Conservation (phyloP, 768 basidiomycete genomes). For the Mycena polygramma region DNA sequence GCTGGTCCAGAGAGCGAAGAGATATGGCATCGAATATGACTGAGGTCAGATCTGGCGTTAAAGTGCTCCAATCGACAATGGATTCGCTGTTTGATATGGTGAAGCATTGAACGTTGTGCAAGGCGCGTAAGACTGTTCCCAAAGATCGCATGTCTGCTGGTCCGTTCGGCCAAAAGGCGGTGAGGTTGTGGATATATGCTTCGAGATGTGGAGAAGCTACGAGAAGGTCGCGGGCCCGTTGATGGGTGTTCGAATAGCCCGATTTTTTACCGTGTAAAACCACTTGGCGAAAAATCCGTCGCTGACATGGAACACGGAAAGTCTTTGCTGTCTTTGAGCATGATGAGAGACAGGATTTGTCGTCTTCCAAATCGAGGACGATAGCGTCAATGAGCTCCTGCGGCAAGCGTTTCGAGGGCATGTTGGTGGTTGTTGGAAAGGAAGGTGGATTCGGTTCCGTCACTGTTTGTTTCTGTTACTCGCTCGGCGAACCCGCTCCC, state of each 20-base stretch:
- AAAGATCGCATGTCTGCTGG: neutral
- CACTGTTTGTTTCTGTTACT: too few species aligned
- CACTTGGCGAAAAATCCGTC: slow-evolving; percentile 15
- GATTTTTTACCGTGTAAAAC: slow-evolving; percentile 1
- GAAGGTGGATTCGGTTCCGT: too few species aligned
- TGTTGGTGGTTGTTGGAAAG: neutral
- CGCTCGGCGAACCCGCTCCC: too few species aligned
- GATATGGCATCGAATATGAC: slow-evolving; percentile 6
- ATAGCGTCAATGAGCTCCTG: slow-evolving; percentile 21
- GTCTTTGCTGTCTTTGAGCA: slow-evolving; percentile 15
- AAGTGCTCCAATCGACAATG: neutral
- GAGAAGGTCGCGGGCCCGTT: slow-evolving; percentile 12
- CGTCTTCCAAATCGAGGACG: slow-evolving; percentile 7
- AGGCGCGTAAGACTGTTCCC: neutral
- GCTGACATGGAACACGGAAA: slow-evolving; percentile 16
- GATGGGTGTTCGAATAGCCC: neutral
- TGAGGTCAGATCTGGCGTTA: neutral
- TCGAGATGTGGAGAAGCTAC: slow-evolving; percentile 8
- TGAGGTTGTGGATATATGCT: neutral
- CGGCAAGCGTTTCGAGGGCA: slow-evolving; percentile 1
- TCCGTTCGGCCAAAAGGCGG: neutral
- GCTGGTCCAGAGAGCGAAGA: slow-evolving; percentile 4
- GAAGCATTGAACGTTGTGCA: slow-evolving; percentile 13
- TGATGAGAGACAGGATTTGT: neutral
- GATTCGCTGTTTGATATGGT: neutral